Base-by-base conservation (phyloP, 2,329 filamentous ascomycete species). In the Juglanconis juglandina region DNA sequence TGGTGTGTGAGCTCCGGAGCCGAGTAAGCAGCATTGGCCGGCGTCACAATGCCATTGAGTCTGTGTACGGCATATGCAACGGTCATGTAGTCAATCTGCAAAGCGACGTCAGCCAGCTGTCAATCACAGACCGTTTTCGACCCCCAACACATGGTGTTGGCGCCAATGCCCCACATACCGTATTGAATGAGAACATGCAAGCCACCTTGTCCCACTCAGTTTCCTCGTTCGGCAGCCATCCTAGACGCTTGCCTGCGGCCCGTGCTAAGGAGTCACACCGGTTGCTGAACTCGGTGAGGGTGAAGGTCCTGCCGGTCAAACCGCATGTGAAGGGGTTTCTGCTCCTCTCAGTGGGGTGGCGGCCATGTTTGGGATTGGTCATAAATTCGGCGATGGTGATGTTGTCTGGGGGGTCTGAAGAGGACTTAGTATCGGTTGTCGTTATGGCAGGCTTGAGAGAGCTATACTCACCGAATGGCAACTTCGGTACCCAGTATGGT, bases 171-270 rank as follows among this genome's bases (percentile, higher is more conserved):
- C 9, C 30, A 47, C 82, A 62, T 74, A 91, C 89, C 35, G 90
- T 91, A 71, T 96, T 96, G 61, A 92, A 74, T n/a, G 88, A 87
- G 75, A 91, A 96, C 34, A 93, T 77, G 4, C 81, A 88, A 52
- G 91, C 78, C 32, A 93, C 89, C 72, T 92, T 92, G 68, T 95
- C 90, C 88, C 88, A 95, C 71, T 93, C 89, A 0, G 85, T 84
- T 11, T 88, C 90, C 59, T 85, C 73, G 66, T 90, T 87, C 7
- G 88, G 85, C 50, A 81, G 73, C 81, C 90, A 92, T 48, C 84
- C 87, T 61, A 95, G 81, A 64, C 90, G 85, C 70, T 89, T 87
- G 46, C 83, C 82, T 39, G 96, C 76, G 30, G 84, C 87, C 60
- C 88, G 83, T 14, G 91, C 83, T 30, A 95, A 79, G 56, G 77